Base-by-base conservation (phyloP, 1,139 yeast genomes). In the Diutina pseudorugosa region DNA sequence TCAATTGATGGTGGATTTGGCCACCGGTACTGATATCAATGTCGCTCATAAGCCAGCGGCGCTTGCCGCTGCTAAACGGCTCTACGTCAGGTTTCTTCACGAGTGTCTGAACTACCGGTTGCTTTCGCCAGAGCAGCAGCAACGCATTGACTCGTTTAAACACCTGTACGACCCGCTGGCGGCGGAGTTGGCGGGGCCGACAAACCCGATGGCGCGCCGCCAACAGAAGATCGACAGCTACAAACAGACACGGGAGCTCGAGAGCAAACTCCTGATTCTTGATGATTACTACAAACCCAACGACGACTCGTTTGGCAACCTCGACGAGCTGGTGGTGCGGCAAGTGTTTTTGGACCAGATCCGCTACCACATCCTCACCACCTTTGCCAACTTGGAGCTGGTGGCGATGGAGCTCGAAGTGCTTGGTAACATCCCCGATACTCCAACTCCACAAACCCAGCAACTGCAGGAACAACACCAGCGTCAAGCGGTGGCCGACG, bases 221-320 rank as follows among this genome's bases (percentile, higher is more conserved):
- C 82, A 82, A 23, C 85, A 79, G 53, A 91, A 90, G 64, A 88
- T 91, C 55, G 84, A 78, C 23, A 76, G 79, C 59, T 85, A 74
- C 64, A 83, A 79, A 61, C 64, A 72, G 27, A 90, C 83, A 58
- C 82, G 79, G 61, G 76, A 74, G 41, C 67, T 87, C 52, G 69
- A 65, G n/a, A 62, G 58, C 1, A 74, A 75, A 56, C 59, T 86
- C 3, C 56, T 62, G 14, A 56, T 63, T 2, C 62, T 82, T 30
- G 75, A 74, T 5, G 72, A 60, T 2, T 60, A 63, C 53, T 55
- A 68, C 27, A 64, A 62, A 1, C 66, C 62, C 23, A 62, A 76
- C 48, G 43, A 33, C 9, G 51, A 48, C 20, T 23, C 21, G 19
- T 36, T n/a, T n/a, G 18, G 20, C 19, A 33, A 25, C 2, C 11